Conservation (phyloP, 495 filamentous ascomycete genomes). For the Aspergillus indologenus region DNA sequence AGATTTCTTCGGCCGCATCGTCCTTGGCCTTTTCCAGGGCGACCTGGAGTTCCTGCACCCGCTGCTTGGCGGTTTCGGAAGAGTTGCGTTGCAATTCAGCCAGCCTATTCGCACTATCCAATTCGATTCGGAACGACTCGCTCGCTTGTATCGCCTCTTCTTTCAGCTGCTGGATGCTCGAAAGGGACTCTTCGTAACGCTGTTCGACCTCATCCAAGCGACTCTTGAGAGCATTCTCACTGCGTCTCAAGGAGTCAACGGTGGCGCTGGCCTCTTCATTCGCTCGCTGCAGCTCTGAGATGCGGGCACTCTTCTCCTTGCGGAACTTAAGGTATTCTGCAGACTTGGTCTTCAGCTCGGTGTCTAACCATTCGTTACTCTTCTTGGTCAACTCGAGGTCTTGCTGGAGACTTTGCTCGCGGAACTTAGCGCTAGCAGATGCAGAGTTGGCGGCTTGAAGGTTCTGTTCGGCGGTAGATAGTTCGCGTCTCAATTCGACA, state of each 20-base stretch:
- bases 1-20: constrained; percentile 76
- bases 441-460: constrained; percentile 76
- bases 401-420: constrained; percentile 82
- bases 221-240: constrained; percentile 73
- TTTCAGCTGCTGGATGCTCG: constrained; percentile 76
- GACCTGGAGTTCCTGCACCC: constrained; percentile 77
- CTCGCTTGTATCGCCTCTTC: constrained; percentile 74
- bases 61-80: constrained; percentile 72
- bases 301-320: constrained; percentile 87
- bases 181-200: constrained; percentile 79
- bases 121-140: constrained; percentile 77
- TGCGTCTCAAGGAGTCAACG: constrained; percentile 72
- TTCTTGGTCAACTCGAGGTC: constrained; percentile 81
- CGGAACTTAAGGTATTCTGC: constrained; percentile 84
- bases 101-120: constrained; percentile 74
- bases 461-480: constrained; percentile 74
- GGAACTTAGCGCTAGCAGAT: constrained; percentile 73
- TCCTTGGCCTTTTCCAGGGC: constrained; percentile 75
- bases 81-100: constrained; percentile 82
- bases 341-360: constrained; percentile 82
- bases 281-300: constrained; percentile 80
- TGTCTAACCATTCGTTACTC: constrained; percentile 89
- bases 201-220: constrained; percentile 79
- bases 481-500: constrained; percentile 73
- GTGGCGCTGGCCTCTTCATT: constrained; percentile 78